These are phyloP conservation scores for Sporisorium iseilematis-ciliati DNA, from an alignment of 1,284 basidiomycete species.

Conservation along the genomic window DNA sequence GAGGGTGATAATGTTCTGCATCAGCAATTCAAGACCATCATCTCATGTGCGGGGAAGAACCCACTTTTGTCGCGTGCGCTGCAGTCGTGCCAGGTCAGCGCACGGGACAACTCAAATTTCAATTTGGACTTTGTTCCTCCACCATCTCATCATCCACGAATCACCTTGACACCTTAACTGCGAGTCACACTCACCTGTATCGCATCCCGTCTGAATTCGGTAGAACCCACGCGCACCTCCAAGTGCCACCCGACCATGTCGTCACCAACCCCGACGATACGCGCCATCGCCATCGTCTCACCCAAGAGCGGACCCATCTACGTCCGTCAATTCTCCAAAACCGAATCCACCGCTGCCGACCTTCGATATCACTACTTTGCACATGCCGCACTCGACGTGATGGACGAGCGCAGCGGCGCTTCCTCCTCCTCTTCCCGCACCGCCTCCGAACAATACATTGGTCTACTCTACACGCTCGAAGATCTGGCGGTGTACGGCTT, in stretches of 20 bases:
- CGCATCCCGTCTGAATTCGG: no score
- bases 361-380: slow-evolving; percentile 68
- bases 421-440: slow-evolving; percentile 32
- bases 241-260: slow-evolving; percentile 9
- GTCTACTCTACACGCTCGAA: slow-evolving; percentile 69
- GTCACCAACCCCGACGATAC: slow-evolving; percentile 24
- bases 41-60: no score
- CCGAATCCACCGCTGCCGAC: slow-evolving; percentile 26
- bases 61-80: no score
- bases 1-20: no score
- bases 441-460: slow-evolving; percentile 68
- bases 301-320: slow-evolving; percentile 51
- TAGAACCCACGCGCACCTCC: slow-evolving; percentile 11
- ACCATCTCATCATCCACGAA: slow-evolving; percentile 4
- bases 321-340: slow-evolving; percentile 40
- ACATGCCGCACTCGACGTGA: slow-evolving; percentile 67
- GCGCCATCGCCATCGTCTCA: slow-evolving; percentile 55
- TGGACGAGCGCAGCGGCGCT: slow-evolving; percentile 65
- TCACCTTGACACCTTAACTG: not conserved
- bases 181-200: not conserved
- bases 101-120: no score
- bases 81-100: no score
- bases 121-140: slow-evolving; percentile 10
- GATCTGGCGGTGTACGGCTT: slow-evolving; percentile 70
- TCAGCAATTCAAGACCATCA: no score